Evolutionary conservation across 148 eudicot genomes (phyloP), one percentile per base, ranked within the genome.

Genomic region (Camellia lanceoleosa): DNA sequence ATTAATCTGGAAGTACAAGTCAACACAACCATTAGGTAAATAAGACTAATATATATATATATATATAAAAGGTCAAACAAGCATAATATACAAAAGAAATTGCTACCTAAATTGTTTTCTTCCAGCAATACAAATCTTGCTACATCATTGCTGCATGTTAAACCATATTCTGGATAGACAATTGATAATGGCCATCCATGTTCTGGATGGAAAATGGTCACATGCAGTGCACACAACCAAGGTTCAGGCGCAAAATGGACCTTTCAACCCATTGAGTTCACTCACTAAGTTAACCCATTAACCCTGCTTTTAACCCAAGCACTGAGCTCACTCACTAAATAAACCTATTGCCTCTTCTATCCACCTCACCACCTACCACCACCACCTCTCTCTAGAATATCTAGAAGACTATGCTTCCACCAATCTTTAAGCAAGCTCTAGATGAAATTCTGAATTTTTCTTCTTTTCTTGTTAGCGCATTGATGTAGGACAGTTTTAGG

Each of bases 1-100:
- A 96, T 80, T 2, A 96, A 87, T 85, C 99, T 93, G 87, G 47
- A 77, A 68, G 77, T 11, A 69, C 9, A 67, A 49, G 59, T 20
- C 30, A 70, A 63, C 13, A 43, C 20, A 64, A 68, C 68, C 58
- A 55, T 60, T 19, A 59, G 78, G 6, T 19, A 11, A 46, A 54
- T 42, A 19, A 59, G 20, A 82, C 63, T 5, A 59, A 20, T 13
- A 10, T 41, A 82, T 12, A 38, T 9, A 71, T 64, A 7, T 58
- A 7, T 47, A 3, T 64, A 7, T 58, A 7, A 47, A 3, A 42
- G 42, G 14, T 71, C 11, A 65, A 54, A 11, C 38, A 5, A n/a
- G 69, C n/a, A 63, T n/a, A 56, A 81, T 59, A 64, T 68, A 65
- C 68, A 75, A 11, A 18, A 51, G n/a, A 52, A 18, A 7, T 14